phyloP scores from a whole-genome alignment of 202 grass and related monocot genomes.

The Panicum hallii region DNA sequence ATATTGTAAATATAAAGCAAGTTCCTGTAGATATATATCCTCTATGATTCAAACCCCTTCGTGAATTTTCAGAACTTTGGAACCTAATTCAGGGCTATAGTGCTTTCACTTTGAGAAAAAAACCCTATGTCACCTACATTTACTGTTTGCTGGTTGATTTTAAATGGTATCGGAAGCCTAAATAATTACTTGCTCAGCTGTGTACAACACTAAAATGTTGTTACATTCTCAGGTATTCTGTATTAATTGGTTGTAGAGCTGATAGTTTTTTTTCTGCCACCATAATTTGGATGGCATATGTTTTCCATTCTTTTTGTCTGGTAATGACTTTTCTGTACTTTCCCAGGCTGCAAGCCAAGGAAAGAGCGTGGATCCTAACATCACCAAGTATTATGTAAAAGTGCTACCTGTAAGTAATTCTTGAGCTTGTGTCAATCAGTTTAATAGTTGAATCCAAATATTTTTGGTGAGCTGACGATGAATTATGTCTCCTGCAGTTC shows the following conservation, averaged over 20 bases:
- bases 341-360: constrained; percentile 66
- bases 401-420: constrained; percentile 80
- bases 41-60: not conserved
- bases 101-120: not conserved
- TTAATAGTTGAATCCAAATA: constrained; percentile 11
- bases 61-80: not conserved
- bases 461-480: not conserved
- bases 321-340: constrained; percentile 17
- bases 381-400: constrained; percentile 86
- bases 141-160: not conserved
- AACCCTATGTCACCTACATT: not conserved
- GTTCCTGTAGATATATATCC: not conserved
- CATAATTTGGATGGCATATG: not conserved
- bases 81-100: not conserved
- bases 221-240: not conserved
- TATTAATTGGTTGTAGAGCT: not conserved
- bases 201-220: too few species aligned
- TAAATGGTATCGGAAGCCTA: not conserved
- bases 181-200: too few species aligned
- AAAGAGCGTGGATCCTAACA: constrained; percentile 66
- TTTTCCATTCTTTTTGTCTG: not conserved
- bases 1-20: not conserved
- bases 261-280: not conserved
- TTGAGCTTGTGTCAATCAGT: not conserved
- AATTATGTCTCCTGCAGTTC: constrained; percentile 55